A percentile compares a stretch with the other conserved stretches of the same genome.
These are phyloP conservation scores for Pseudopithomyces chartarum DNA, from an alignment of 2,329 filamentous ascomycete species.

Conservation along the genomic window DNA sequence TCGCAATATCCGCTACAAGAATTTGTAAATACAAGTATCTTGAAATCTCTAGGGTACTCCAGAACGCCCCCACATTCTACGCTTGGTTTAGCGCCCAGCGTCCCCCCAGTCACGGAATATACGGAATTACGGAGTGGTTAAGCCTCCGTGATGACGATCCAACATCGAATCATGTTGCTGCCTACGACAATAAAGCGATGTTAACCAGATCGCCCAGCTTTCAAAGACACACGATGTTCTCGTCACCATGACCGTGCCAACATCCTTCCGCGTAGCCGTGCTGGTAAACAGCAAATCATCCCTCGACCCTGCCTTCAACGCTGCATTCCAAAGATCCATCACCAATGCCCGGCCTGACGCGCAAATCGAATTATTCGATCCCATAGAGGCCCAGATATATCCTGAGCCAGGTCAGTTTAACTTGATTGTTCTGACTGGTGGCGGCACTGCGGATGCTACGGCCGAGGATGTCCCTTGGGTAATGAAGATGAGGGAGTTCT, in stretches of 20 bases:
- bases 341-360: not conserved
- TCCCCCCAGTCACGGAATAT: constrained; percentile 22
- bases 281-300: constrained; percentile 6
- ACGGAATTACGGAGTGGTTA: not conserved
- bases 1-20: no score
- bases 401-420: not conserved
- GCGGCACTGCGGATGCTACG: constrained; percentile 1
- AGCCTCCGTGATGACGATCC: no score
- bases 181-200: no score
- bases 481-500: constrained; percentile 3
- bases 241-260: not conserved
- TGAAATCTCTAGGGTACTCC: no score
- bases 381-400: constrained; percentile 6
- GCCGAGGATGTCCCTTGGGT: constrained; percentile 7
- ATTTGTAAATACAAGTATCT: no score
- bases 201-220: no score
- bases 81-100: constrained; percentile 33
- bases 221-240: not conserved
- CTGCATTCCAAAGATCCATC: constrained; percentile 1
- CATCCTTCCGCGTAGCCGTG: constrained; percentile 5
- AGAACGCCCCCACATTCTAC: constrained; percentile 5
- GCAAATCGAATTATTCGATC: constrained; percentile 9
- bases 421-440: constrained; percentile 7
- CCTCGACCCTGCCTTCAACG: constrained; percentile 2
- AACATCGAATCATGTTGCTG: no score